phyloP scores from a whole-genome alignment of 352 stramenopile genomes.

The Lagenidium giganteum region DNA sequence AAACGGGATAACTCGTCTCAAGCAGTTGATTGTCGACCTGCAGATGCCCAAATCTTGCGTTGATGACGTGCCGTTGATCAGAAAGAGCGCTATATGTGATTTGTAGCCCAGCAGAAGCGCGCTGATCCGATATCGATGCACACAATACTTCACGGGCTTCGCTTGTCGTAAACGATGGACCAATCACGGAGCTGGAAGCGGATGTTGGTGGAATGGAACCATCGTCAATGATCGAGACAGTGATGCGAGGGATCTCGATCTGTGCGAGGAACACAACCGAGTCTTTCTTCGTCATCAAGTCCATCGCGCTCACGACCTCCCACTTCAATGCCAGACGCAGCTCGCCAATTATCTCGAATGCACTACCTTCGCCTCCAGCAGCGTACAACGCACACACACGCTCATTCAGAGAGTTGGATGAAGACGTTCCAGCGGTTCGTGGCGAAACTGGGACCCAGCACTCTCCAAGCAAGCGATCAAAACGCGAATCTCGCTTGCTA shows the following conservation, averaged over 20 bases:
- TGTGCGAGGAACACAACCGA: constrained; percentile 65
- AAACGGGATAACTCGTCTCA: constrained; percentile 80
- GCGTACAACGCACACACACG: constrained; percentile 69
- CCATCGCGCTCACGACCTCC: constrained; percentile 60
- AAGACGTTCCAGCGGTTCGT: constrained; percentile 17
- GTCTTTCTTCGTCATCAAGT: constrained; percentile 29
- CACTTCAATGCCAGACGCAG: constrained; percentile 74
- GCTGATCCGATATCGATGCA: constrained; percentile 65
- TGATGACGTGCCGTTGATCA: constrained; percentile 71
- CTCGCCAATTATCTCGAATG: constrained; percentile 66
- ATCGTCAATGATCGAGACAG: constrained; percentile 73
- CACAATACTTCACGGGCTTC: constrained; percentile 65
- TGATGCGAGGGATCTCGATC: constrained; percentile 67
- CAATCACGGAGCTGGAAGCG: constrained; percentile 1
- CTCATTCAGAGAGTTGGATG: constrained; percentile 27
- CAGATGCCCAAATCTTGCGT: constrained; percentile 69
- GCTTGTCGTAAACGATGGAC: no score
- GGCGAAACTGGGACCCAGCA: constrained; percentile 68
- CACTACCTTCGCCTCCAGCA: constrained; percentile 16
- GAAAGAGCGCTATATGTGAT: constrained; percentile 68
- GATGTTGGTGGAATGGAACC: constrained; percentile 12
- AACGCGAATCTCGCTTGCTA: constrained; percentile 79
- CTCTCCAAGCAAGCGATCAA: constrained; percentile 70
- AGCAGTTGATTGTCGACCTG: constrained; percentile 85
- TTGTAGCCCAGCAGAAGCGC: constrained; percentile 68